Evolutionary conservation across 495 filamentous ascomycete genomes (phyloP).

Genomic region (Xylaria venustula): DNA sequence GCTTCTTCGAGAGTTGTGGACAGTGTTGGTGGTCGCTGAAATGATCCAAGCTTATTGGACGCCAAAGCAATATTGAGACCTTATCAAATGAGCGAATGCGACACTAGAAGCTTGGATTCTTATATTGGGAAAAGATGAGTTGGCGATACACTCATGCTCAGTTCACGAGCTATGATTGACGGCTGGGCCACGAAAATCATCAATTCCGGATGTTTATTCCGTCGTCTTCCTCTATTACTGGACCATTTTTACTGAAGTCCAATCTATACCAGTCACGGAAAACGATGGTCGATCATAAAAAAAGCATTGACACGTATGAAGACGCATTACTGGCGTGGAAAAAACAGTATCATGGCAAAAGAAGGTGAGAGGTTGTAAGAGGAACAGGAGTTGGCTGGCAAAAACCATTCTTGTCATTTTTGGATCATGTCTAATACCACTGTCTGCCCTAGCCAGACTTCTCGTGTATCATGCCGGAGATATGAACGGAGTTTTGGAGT

Average conservation of each 20-base stretch:
- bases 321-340: conserved; percentile 18
- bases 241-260: conserved; percentile 1
- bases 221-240: neutral
- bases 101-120: neutral
- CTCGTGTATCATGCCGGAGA: conserved; percentile 2
- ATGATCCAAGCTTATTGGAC: neutral
- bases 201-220: conserved; percentile 8
- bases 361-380: neutral
- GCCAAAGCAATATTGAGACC: neutral
- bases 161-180: conserved; percentile 11
- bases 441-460: neutral
- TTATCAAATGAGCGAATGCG: neutral
- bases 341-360: conserved; percentile 15
- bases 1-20: conserved; percentile 25
- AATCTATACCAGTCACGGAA: conserved; percentile 4
- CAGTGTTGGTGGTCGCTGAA: conserved; percentile 28
- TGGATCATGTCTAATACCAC: conserved; percentile 11
- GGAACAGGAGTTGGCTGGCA: conserved; percentile 18
- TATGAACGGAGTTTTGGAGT: neutral
- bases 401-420: conserved; percentile 6
- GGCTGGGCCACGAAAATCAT: conserved; percentile 2
- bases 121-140: neutral
- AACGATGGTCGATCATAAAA: conserved; percentile 8
- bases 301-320: conserved; percentile 8
- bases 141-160: neutral